Percentiles rank a stretch among this genome's conserved stretches.
Evolutionary conservation across 2,329 filamentous ascomycete genomes (phyloP).

Genomic region (Trichoderma sp.): DNA sequence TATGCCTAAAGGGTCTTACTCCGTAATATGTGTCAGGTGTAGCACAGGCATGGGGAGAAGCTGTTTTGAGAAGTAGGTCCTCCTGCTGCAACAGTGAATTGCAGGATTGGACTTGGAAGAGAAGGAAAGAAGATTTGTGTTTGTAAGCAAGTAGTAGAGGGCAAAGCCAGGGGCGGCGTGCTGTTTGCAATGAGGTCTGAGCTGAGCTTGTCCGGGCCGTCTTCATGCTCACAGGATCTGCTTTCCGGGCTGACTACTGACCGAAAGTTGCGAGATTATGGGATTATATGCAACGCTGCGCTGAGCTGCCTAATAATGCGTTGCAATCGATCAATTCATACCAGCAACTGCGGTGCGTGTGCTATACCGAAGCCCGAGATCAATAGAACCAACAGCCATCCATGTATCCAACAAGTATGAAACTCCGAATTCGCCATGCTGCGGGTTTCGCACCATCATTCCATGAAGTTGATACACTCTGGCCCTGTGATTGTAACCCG

Average conservation of each 20-base stretch:
- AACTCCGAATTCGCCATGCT: background rate
- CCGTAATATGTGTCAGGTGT: conserved; percentile 5
- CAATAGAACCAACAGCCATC: too few relatives aligned
- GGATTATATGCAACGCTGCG: background rate
- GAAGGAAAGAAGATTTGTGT: background rate
- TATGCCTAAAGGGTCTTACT: conserved; percentile 18
- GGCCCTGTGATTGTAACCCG: background rate
- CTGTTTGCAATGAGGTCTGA: background rate
- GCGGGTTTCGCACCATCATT: background rate
- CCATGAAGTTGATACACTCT: background rate
- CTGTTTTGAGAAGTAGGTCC: background rate
- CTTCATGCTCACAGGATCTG: background rate
- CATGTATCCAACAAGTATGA: background rate
- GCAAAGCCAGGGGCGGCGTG: background rate
- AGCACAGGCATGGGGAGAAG: background rate
- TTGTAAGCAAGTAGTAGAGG: background rate
- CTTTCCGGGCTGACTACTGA: background rate
- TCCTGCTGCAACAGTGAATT: background rate
- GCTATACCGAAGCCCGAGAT: background rate
- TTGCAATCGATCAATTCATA: background rate
- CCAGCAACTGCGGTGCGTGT: background rate
- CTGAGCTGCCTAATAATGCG: too few relatives aligned
- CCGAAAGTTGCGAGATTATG: background rate
- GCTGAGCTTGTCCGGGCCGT: background rate
- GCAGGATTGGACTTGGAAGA: background rate